A percentile compares a stretch with the other conserved stretches of the same genome.
These are phyloP conservation scores for Candida gorgasii DNA, from an alignment of 805 yeast genomes.

Conservation along the genomic window DNA sequence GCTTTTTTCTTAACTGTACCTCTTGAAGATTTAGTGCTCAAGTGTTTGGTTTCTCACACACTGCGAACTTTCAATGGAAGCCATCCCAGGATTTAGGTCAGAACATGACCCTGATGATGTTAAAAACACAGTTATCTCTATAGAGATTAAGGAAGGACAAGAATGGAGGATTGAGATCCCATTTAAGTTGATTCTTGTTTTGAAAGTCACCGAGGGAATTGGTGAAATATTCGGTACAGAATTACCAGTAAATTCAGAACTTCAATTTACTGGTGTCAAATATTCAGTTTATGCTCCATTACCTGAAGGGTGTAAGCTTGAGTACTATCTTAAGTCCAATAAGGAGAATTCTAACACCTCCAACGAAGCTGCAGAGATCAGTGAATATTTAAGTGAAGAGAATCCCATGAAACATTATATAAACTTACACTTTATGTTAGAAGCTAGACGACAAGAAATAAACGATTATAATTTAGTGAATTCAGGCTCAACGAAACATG, in stretches of 20 bases:
- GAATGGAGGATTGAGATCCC: conserved; percentile 83
- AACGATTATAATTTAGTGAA: conserved; percentile 22
- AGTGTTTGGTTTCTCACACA: too few relatives aligned
- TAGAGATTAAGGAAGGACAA: conserved; percentile 36
- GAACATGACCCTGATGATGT: conserved; percentile 10
- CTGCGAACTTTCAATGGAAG: conserved; percentile 12
- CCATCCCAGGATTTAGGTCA: conserved; percentile 17
- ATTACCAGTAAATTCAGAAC: conserved; percentile 65
- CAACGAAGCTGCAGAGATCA: conserved; percentile 38
- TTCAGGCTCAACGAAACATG: conserved; percentile 31
- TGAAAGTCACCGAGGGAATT: conserved; percentile 61
- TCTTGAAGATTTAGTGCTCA: too few relatives aligned
- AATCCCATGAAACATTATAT: conserved; percentile 63
- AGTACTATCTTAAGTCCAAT: conserved; percentile 31
- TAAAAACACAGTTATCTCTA: conserved; percentile 15
- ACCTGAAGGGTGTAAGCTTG: conserved; percentile 64
- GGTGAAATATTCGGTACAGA: conserved; percentile 96
- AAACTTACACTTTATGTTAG: conserved; percentile 75
- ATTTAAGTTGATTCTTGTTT: conserved; percentile 47
- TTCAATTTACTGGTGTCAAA: conserved; percentile 39
- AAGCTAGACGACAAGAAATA: conserved; percentile 45
- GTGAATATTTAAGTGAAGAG: conserved; percentile 71
- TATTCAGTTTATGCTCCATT: conserved; percentile 40
- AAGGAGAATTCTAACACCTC: conserved; percentile 21
- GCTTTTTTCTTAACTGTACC: neutral